Base-by-base conservation (phyloP, 148 eudicot genomes). In the Silene latifolia region DNA sequence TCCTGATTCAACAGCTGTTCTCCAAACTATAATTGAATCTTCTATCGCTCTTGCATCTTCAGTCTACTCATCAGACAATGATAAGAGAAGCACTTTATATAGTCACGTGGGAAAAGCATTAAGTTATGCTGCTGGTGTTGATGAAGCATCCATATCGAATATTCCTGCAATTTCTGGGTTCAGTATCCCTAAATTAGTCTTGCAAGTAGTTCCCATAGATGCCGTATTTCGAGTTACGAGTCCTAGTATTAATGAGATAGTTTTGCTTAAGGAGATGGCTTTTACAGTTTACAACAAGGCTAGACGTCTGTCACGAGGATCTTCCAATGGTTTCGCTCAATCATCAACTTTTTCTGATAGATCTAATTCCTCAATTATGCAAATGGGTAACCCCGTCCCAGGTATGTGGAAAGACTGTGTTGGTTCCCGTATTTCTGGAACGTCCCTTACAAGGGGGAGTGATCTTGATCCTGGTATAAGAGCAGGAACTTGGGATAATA, bases 201-300 rank as follows among this genome's bases (percentile, higher is more conserved):
- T 95, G 78, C 99, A 95, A 84, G 78, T 95, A 79, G 89, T 95
- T 78, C 87, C 94, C 5, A 85, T 92, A 27, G 99, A 92, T 87
- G 89, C 96, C 42, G 90, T 95, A 70, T 90, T 92, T 63, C 88
- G 99, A 73, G 99, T 92, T 69, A 88, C 97, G 44, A 92, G 81
- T 75, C 97, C 99, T 44, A 73, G 88, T 46, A 87, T 88, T 21
- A 89, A 69, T 77, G 99, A 95, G 81, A 96, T 84, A 68, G 75
- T 84, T 72, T 69, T 90, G 83, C 88, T 95, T 12, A 95, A 95
- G 82, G 99, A 95, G 87, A 88, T 89, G 80, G 92, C 99, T 74
- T 95, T 95, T 79, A 90, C 97, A 69, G 97, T 95, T 67, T 95
- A 95, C 89, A 92, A 89, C 76, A 95, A 95, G 84, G 99, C 99